These are phyloP conservation scores for Claviceps arundinis DNA, from an alignment of 2,329 filamentous ascomycete species.

Conservation along the genomic window DNA sequence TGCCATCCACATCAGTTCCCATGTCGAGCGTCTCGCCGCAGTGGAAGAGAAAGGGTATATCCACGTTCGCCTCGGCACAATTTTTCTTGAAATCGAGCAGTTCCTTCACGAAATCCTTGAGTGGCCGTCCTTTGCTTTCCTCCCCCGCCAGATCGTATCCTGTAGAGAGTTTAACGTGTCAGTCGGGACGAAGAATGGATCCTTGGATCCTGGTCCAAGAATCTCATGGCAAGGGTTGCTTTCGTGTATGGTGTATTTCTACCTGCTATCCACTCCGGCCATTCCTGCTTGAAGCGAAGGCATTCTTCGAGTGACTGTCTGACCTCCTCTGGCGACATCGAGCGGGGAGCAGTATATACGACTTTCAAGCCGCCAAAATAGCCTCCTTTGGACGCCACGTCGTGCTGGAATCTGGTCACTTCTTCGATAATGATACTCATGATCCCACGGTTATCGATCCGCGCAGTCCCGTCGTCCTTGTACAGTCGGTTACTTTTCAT, in stretches of 20 bases:
- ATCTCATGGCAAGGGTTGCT: neutral
- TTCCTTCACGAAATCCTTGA: constrained; percentile 40
- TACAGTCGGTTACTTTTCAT: constrained; percentile 50
- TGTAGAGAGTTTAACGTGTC: constrained; percentile 12
- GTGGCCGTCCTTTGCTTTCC: constrained; percentile 46
- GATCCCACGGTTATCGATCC: constrained; percentile 43
- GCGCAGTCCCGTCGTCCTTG: constrained; percentile 36
- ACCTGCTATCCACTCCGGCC: constrained; percentile 50
- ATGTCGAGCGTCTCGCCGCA: constrained; percentile 62
- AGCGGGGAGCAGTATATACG: constrained; percentile 57
- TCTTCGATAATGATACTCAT: constrained; percentile 47
- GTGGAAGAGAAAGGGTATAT: constrained; percentile 64
- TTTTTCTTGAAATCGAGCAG: constrained; percentile 41
- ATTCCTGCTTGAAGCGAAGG: constrained; percentile 42
- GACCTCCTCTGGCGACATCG: constrained; percentile 37
- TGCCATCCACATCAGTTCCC: constrained; percentile 50
- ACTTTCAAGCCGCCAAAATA: constrained; percentile 54
- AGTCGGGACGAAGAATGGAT: neutral
- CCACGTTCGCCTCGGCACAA: constrained; percentile 33
- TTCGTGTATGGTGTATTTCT: neutral
- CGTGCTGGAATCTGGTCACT: constrained; percentile 32
- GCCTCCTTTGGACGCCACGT: constrained; percentile 14
- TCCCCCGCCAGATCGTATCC: constrained; percentile 61
- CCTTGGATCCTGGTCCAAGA: neutral
- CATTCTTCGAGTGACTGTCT: constrained; percentile 45